Evolutionary conservation across 495 filamentous ascomycete genomes (phyloP).

Genomic region (Physcia stellaris): DNA sequence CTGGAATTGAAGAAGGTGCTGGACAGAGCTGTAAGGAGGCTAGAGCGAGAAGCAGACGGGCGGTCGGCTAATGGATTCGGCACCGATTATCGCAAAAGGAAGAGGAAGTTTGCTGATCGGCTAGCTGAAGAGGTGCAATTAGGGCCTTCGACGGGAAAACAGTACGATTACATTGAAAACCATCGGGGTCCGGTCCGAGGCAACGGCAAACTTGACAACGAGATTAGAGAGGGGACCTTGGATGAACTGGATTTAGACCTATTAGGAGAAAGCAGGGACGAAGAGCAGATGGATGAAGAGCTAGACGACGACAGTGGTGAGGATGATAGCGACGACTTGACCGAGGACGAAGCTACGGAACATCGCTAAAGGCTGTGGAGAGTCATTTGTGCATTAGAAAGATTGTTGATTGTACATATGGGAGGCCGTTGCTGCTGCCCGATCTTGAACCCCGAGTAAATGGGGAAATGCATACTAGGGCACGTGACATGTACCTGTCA

Average conservation of each 20-base stretch:
- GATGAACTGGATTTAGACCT: conserved; percentile 40
- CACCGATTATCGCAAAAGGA: conserved; percentile 22
- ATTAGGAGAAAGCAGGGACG: conserved; percentile 33
- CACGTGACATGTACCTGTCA: too few relatives aligned
- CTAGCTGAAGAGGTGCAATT: conserved; percentile 18
- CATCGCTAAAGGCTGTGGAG: too few relatives aligned
- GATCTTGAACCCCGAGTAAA: too few relatives aligned
- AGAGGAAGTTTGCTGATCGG: conserved; percentile 15
- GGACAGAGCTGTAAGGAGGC: conserved; percentile 50
- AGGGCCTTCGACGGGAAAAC: background rate
- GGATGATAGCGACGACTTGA: conserved; percentile 6
- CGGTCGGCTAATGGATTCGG: conserved; percentile 6
- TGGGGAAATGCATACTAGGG: too few relatives aligned
- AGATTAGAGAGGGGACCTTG: conserved; percentile 29
- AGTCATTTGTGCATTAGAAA: too few relatives aligned
- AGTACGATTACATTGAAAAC: background rate
- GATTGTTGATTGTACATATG: too few relatives aligned
- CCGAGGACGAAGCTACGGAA: too few relatives aligned
- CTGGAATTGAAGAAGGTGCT: conserved; percentile 58
- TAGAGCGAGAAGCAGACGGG: conserved; percentile 35
- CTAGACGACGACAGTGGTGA: conserved; percentile 20
- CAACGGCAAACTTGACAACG: conserved; percentile 13
- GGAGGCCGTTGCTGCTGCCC: too few relatives aligned
- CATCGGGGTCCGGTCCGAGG: conserved; percentile 1
- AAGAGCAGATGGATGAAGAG: conserved; percentile 30